Evolutionary conservation across 164 flowering plant genomes (phyloP), one percentile per base, ranked within the genome.

Genomic region (Dillenia turbinata): DNA sequence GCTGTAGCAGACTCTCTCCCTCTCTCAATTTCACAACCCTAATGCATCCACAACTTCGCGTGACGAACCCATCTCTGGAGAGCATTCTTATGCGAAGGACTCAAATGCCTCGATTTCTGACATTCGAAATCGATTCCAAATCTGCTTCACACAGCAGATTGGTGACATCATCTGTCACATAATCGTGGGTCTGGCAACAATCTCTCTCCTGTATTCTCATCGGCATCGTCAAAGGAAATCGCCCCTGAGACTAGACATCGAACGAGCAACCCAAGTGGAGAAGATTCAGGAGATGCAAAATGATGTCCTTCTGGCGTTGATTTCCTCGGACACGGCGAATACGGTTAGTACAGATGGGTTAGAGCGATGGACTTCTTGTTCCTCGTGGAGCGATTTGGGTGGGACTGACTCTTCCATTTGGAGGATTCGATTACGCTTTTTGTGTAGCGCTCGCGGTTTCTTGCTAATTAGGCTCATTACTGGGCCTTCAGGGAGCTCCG

Each of bases 41-140:
- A n/a, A n/a, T n/a, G n/a, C n/a, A n/a, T n/a, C 99, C 97, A 95
- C 12, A 74, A 83, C 79, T 81, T 87, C 2, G 99, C 99, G 45
- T 84, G 97, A 60, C 87, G 77, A 10, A 92, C 58, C 64, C 99
- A 95, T 33, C 64, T 76, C 71, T 71, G 73, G 66, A 95, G 67
- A 9, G 99, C 96, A 49, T 83, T 73, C 86, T 79, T 80, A 66
- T 95, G 99, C 1, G 99, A 86, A 24, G 87, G 64, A 19, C 81
- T 72, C 3, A 97, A 84, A 69, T 82, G 69, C 15, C 64, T 68
- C 0, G 69, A 1, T 83, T 77, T 1, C 92, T 73, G 12, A 92
- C 61, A 70, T 13, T 46, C 9, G 96, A 80, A 61, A 95, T 82
- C 82, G 78, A 48, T 63, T 92, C 97, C 83, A 95, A 80, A 66